phyloP scores from a whole-genome alignment of 352 stramenopile genomes.

The Phytophthora agathidicida region DNA sequence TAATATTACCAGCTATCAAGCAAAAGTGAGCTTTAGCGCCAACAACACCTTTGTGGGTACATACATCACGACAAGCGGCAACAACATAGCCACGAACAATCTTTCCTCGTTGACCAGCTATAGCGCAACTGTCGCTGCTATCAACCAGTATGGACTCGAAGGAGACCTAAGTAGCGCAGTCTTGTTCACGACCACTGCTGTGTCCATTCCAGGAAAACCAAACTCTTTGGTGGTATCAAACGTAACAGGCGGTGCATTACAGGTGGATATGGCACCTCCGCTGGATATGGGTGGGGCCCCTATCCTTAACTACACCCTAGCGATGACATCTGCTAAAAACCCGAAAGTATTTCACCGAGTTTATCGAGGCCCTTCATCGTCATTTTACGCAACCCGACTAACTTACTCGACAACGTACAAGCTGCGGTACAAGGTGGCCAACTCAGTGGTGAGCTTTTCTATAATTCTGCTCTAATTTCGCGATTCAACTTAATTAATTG shows the following conservation, averaged over 20 bases:
- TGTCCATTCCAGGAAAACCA: conserved; percentile 48
- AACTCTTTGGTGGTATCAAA: conserved; percentile 19
- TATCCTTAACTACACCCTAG: conserved; percentile 34
- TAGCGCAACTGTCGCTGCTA: conserved; percentile 35
- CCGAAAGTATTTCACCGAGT: conserved; percentile 50
- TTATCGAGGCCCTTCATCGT: conserved; percentile 33
- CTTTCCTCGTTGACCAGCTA: conserved; percentile 42
- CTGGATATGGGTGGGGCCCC: conserved; percentile 45
- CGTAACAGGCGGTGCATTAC: conserved; percentile 50
- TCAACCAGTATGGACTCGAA: conserved; percentile 40
- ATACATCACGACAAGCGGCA: conserved; percentile 8
- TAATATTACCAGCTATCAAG: conserved; percentile 38
- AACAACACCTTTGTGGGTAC: not conserved
- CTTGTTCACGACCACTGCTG: conserved; percentile 33
- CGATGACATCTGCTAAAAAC: conserved; percentile 38
- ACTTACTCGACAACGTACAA: conserved; percentile 51
- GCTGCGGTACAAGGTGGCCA: conserved; percentile 51
- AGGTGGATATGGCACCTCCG: conserved; percentile 37
- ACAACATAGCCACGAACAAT: conserved; percentile 27
- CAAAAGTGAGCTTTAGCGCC: conserved; percentile 17
- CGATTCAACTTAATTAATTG: not conserved
- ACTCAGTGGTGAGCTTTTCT: conserved; percentile 34
- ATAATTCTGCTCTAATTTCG: not conserved
- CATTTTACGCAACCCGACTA: conserved; percentile 35
- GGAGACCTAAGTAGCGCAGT: conserved; percentile 22